Evolutionary conservation across 257 asterid genomes (phyloP), one percentile per base, ranked within the genome.

Genomic region (Vinca minor): DNA sequence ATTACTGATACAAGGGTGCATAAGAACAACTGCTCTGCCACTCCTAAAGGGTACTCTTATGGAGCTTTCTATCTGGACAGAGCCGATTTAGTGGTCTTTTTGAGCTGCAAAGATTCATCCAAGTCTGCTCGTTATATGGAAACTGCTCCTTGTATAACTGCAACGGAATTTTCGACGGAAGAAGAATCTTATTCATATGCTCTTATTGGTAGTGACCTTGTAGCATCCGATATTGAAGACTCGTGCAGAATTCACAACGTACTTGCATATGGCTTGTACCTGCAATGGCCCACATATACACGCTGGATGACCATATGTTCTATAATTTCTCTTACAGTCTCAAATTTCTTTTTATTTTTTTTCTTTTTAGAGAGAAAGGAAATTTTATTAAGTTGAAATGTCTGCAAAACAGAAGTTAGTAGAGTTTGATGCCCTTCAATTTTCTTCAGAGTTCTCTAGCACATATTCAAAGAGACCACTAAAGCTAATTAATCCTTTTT

Each of bases 181-280:
- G 42, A 44, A 8, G 3, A 8, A 21, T 31, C 45, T 21, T 49
- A 64, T 35, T 34, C 49, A 1, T 48, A 64, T 35, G 69, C 42
- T 31, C 49, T 64, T 8, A 13, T 64, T 0, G 69, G 60, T n/a
- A n/a, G n/a, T 17, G 12, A 21, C 8, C 4, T 31, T 31, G 15
- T 21, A 21, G 60, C 69, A 49, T 64, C 69, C 2, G 60, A 49
- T 20, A 34, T 64, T 49, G 49, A 64, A 64, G 69, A 64, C 9
- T 32, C 69, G 21, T 64, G 69, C 41, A 64, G 23, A 48, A 35
- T 64, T 5, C 26, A 21, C 69, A 64, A 31, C 3, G 18, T 13
- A 18, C 18, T 42, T 17, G n/a, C 47, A 13, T 42, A 13, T 42
- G 47, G 47, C 17, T 42, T 42, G 12, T 2, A 42, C 2, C 47